Evolutionary conservation across 345 rosid genomes (phyloP).

Genomic region (Brassica nigra): DNA sequence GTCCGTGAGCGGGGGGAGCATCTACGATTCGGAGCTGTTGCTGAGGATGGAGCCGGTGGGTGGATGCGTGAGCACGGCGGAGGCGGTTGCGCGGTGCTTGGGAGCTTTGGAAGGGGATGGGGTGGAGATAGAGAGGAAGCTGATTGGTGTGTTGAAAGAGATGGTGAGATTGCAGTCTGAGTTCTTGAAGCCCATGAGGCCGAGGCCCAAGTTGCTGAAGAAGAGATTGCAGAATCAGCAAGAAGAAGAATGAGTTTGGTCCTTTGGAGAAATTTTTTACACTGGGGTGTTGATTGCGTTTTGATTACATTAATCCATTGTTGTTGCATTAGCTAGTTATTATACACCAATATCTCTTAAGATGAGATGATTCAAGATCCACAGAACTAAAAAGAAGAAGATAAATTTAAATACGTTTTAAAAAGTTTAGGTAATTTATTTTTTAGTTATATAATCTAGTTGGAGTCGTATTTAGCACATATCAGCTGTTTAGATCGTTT

Average conservation of each 20-base stretch:
- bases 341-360: no score
- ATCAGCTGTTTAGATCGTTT: no score
- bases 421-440: no score
- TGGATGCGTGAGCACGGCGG: constrained; percentile 78
- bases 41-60: constrained; percentile 80
- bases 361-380: no score
- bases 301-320: not conserved
- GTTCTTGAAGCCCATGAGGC: constrained; percentile 69
- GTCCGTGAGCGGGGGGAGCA: constrained; percentile 59
- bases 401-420: no score
- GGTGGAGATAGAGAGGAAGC: constrained; percentile 51
- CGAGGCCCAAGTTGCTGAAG: constrained; percentile 63
- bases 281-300: not conserved
- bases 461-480: no score
- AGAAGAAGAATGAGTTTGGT: constrained; percentile 6
- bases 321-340: not conserved
- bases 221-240: constrained; percentile 30
- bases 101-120: constrained; percentile 65
- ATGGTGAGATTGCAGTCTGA: constrained; percentile 76
- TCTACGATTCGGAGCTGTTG: constrained; percentile 67
- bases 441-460: no score
- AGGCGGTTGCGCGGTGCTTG: constrained; percentile 86
- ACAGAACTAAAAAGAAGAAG: no score
- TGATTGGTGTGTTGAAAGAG: constrained; percentile 71
- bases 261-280: not conserved